Base-by-base conservation (phyloP, 225 moss, liverwort and hornwort species). In the Physcomitrellopsis africana region DNA sequence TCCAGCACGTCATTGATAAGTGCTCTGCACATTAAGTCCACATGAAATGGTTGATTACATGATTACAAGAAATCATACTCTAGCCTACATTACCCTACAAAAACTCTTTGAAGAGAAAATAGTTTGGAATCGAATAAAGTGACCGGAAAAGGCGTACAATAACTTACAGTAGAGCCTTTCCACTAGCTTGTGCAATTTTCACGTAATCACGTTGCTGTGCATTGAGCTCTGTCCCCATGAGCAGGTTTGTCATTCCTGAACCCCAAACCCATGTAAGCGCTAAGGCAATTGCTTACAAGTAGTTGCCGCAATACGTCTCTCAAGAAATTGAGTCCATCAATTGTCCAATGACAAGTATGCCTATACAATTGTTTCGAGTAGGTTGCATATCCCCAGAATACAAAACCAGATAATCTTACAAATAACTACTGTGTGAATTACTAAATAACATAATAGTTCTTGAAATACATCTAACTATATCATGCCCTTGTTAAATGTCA, bases 1-100 rank as follows among this genome's bases (percentile, higher is more conserved):
- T 93, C 91, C 43, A 93, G 84, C 67, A 93, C 93, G 43, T 93
- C 89, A 66, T 86, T 93, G 71, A 93, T 93, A 51, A 93, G 89
- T 56, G 85, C 82, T 67, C 89, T 89, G 84, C 78, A 68, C 48
- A 64, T 37, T 8, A 63, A 14, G 69, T n/a, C 48, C 55, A 47
- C 63, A 49, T 56, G 41, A 14, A 61, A 61, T 9, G 60, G 43
- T 68, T 15, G 67, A 46, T 54, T 79, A 46, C 27, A 15, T 16
- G 61, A 19, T 58, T 52, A 52, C 41, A 59, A 41, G 45, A 57
- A 59, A 47, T 10, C 70, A 29, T 9, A 61, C 61, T 61, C 46
- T 52, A 29, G 53, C 42, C 56, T 32, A 11, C 53, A 37, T 45
- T 47, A 68, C 16, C 57, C 47, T 22, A 29, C 44, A 56, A 65